Evolutionary conservation across 2,329 filamentous ascomycete species (phyloP).

Genomic region (Lasiodiplodia gonubiensis): DNA sequence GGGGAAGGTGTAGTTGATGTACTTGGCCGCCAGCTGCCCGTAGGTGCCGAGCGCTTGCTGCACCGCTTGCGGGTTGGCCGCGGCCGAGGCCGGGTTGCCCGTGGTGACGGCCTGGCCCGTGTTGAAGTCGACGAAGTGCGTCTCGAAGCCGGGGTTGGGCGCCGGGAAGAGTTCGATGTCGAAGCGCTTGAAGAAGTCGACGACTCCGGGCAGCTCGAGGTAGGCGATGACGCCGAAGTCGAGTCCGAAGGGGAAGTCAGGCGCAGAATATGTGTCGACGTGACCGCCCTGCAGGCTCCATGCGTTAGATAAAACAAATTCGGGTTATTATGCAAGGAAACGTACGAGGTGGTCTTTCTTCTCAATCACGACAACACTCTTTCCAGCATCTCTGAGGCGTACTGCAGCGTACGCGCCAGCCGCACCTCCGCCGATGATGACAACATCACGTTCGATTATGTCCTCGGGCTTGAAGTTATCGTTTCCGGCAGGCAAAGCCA

Average conservation of each 20-base stretch:
- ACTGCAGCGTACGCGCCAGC: slow-evolving; percentile 51
- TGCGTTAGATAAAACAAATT: background rate
- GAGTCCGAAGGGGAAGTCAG: slow-evolving; percentile 40
- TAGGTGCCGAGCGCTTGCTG: slow-evolving; percentile 36
- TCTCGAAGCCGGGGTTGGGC: background rate
- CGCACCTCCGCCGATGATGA: slow-evolving; percentile 52
- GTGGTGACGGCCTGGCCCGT: slow-evolving; percentile 33
- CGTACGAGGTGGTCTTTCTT: slow-evolving; percentile 38
- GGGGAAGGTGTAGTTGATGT: slow-evolving; percentile 37
- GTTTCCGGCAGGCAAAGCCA: background rate
- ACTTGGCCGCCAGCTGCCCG: slow-evolving; percentile 38
- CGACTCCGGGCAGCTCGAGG: slow-evolving; percentile 49
- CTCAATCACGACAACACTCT: slow-evolving; percentile 51
- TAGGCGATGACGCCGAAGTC: slow-evolving; percentile 50
- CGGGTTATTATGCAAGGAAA: background rate
- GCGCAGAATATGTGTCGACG: slow-evolving; percentile 54
- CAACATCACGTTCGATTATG: slow-evolving; percentile 37
- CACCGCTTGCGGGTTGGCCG: background rate
- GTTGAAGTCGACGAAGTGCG: slow-evolving; percentile 38
- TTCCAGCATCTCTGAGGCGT: slow-evolving; percentile 45
- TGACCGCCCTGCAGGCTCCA: slow-evolving; percentile 51
- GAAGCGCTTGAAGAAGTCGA: slow-evolving; percentile 54
- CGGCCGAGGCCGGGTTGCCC: background rate
- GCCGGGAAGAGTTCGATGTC: slow-evolving; percentile 41
- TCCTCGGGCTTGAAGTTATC: slow-evolving; percentile 2